Base-by-base conservation (phyloP, 2,329 filamentous ascomycete genomes). In the Aspergillus luchuensis region DNA sequence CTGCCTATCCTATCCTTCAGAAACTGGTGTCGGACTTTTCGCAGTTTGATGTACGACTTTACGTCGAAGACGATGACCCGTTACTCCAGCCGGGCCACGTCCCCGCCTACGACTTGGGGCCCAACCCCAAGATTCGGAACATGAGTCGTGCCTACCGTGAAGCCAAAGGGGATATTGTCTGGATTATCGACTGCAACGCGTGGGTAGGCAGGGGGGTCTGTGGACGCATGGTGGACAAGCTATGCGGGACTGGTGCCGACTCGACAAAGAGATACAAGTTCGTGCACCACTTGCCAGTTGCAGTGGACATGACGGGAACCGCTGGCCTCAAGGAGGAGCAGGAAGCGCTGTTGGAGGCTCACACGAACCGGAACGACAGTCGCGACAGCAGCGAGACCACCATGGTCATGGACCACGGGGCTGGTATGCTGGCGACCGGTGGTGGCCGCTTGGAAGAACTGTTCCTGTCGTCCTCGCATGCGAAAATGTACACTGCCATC, bases 91-190 rank as follows among this genome's bases (percentile, higher is more conserved):
- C 64, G 8, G 84, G 82, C 30, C 69, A 80, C 33, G 76, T 78
- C 10, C 83, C 82, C 56, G 70, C 78, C 53, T 77, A 84, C 63
- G 83, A 86, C 59, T 83, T 98, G 59, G 96, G 96, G 0, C 95
- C 95, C 1, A 99, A 99, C 71, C 95, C 95, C n/a, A 99, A 99
- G 81, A 96, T 99, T 68, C 85, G 95, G 54, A 99, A 99, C 74
- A 91, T 98, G 82, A 97, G 93, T 74, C 86, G 92, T 47, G 93
- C 92, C 2, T 99, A 97, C 73, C 82, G 92, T 28, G 93, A 98
- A 72, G 91, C 92, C 1, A 89, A 89, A 65, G 89, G 91, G 1
- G 92, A 97, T 72, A 84, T 98, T 25, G 83, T 99, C 21, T 99
- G 95, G 95, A 89, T 97, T 54, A 85, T 96, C 19, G 95, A 99